Evolutionary conservation across 257 asterid species (phyloP).

Genomic region (Haberlea rhodopensis): DNA sequence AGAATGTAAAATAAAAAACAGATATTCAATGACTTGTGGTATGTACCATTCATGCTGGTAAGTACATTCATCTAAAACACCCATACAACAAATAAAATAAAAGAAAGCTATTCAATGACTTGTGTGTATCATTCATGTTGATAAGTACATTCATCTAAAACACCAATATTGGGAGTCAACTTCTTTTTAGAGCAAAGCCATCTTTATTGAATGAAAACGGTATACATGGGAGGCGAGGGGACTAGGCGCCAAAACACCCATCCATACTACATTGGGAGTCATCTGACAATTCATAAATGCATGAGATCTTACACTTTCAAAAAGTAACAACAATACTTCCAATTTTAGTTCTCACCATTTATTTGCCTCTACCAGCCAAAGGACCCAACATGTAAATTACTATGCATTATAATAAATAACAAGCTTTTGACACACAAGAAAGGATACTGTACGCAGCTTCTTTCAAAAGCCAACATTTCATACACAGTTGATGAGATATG

Average conservation of each 20-base stretch:
- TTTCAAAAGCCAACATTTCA: not conserved
- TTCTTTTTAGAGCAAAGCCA: no score
- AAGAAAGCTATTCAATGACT: no score
- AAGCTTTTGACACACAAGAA: not conserved
- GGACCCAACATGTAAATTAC: not conserved
- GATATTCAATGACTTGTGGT: not conserved
- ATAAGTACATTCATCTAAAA: no score
- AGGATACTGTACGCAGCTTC: not conserved
- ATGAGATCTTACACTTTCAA: not conserved
- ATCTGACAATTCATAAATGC: not conserved
- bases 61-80: not conserved
- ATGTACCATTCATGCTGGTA: not conserved
- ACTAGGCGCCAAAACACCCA: no score
- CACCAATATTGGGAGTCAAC: no score
- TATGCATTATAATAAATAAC: not conserved
- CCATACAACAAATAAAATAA: no score
- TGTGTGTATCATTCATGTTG: no score
- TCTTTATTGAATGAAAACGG: no score
- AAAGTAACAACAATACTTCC: slow-evolving; percentile 12
- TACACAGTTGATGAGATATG: not conserved
- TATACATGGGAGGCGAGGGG: no score
- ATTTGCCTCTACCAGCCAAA: not conserved
- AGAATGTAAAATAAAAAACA: not conserved
- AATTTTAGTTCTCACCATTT: not conserved
- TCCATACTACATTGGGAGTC: not conserved